Evolutionary conservation across 768 basidiomycete species (phyloP), one percentile per base, ranked within the genome.

Genomic region (Phanerochaete sordida): DNA sequence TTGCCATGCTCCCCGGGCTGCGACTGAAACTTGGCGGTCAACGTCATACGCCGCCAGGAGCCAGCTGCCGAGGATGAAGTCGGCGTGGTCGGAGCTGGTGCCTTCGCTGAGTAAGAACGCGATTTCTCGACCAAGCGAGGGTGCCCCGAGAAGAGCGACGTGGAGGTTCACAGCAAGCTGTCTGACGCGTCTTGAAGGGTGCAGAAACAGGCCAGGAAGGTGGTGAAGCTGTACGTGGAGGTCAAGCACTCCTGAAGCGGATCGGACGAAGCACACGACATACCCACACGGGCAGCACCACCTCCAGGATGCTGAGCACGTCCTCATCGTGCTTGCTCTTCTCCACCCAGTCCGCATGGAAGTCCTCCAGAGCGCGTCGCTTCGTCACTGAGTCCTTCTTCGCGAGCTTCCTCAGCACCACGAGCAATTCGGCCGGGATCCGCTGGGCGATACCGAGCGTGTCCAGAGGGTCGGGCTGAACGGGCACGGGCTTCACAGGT

Each of bases 381-480:
- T 91, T 90, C 1, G 96, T 98, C 28, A 93, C 81, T 27, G 82
- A 81, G 58, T 95, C 93, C 76, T 96, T 96, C 82, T 98, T 98
- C 27, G 83, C 86, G 54, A 98, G 77, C 63, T 84, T 82, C 51
- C 93, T 77, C 56, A 98, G 79, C 2, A 94, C 82, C 49, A 98
- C 84, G 7, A 95, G 79, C 23, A 98, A 77, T 27, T 94, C 93
- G 1, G 94, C 82, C 0, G 92, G 91, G 3, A 97, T 73, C 13
- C 76, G 75, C 66, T 84, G 84, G 2, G 84, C 88, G 4, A 96
- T 79, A 0, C 93, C 94, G 2, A 86, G 84, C 1, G 87, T 84
- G 67, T 97, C 94, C 39, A 98, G 77, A 1, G 95, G 95, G 78
- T 98, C 94, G 23, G 84, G 90, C 52, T 84, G 82, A 0, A 83